Evolutionary conservation across 2,329 filamentous ascomycete genomes (phyloP).

Genomic region (Drechslera avenae): DNA sequence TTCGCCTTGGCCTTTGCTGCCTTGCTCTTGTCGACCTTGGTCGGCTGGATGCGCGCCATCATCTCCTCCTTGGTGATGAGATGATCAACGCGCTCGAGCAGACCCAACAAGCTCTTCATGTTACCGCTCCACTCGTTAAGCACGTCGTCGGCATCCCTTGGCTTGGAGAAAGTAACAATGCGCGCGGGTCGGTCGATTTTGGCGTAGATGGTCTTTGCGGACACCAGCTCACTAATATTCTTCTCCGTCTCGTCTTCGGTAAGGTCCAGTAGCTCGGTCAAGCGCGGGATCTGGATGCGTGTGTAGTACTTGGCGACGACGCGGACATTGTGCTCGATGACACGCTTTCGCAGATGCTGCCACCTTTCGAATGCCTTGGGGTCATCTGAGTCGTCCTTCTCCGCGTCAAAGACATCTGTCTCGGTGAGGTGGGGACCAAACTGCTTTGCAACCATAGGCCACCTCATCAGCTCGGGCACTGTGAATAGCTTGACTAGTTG

Average conservation of each 20-base stretch:
- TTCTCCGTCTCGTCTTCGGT: slow-evolving; percentile 97
- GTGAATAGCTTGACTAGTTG: slow-evolving; percentile 94
- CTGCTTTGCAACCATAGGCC: slow-evolving; percentile 87
- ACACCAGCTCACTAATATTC: slow-evolving; percentile 97
- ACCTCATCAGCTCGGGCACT: slow-evolving; percentile 94
- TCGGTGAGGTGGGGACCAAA: slow-evolving; percentile 86
- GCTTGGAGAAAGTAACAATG: slow-evolving; percentile 92
- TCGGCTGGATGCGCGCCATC: slow-evolving; percentile 95
- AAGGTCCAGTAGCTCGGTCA: slow-evolving; percentile 89
- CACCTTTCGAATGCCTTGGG: slow-evolving; percentile 84
- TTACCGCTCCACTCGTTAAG: slow-evolving; percentile 98
- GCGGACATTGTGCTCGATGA: slow-evolving; percentile 98
- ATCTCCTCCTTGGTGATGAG: slow-evolving; percentile 99
- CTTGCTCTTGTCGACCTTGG: slow-evolving; percentile 51
- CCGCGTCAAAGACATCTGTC: slow-evolving; percentile 86
- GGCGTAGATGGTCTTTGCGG: slow-evolving; percentile 95
- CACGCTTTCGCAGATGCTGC: slow-evolving; percentile 94
- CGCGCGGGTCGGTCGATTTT: slow-evolving; percentile 94
- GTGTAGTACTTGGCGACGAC: slow-evolving; percentile 99
- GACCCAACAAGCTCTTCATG: slow-evolving; percentile 88
- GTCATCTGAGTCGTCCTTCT: slow-evolving; percentile 68
- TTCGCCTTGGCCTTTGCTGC: slow-evolving; percentile 45
- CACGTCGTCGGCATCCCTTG: slow-evolving; percentile 91
- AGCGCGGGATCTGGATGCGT: slow-evolving; percentile 86
- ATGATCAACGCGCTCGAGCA: slow-evolving; percentile 92